Conservation (phyloP, 345 rosid species). For the Rhizophora mangle region DNA sequence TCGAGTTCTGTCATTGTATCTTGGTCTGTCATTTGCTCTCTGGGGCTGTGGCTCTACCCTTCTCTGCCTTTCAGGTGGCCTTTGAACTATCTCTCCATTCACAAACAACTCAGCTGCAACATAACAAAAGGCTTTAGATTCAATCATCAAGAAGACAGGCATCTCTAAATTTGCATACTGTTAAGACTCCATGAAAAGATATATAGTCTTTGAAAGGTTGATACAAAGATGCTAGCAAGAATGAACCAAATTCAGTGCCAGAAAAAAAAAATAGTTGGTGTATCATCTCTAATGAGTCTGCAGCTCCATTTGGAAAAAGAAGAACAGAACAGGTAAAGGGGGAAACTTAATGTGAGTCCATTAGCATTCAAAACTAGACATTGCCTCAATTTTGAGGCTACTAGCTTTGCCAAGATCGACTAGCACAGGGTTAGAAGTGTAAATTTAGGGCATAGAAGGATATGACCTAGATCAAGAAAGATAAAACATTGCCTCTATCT, state of each 20-base stretch:
- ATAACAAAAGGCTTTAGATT: background rate
- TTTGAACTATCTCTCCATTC: slow-evolving; percentile 90
- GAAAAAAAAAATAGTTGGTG: background rate
- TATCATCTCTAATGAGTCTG: slow-evolving; percentile 26
- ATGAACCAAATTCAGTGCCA: background rate
- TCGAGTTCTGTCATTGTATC: slow-evolving; percentile 92
- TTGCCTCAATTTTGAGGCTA: slow-evolving; percentile 22
- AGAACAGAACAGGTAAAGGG: slow-evolving; percentile 17
- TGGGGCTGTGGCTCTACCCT: slow-evolving; percentile 93
- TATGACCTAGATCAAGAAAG: background rate
- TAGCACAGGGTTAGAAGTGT: background rate
- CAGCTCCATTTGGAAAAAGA: slow-evolving; percentile 6
- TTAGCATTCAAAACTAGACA: slow-evolving; percentile 49
- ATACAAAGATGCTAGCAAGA: too few species aligned
- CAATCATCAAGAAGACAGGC: too few species aligned
- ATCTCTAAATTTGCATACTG: too few species aligned
- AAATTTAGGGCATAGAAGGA: background rate
- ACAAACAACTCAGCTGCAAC: slow-evolving; percentile 88
- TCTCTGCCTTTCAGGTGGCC: slow-evolving; percentile 91
- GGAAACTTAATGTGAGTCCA: slow-evolving; percentile 37
- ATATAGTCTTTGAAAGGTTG: too few species aligned
- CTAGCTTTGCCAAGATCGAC: slow-evolving; percentile 73
- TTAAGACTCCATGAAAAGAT: too few species aligned
- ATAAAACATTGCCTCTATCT: too few species aligned
- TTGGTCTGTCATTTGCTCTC: slow-evolving; percentile 92